Evolutionary conservation across 1,284 basidiomycete genomes (phyloP).

Genomic region (Microbotryum lychnidis-dioicae): DNA sequence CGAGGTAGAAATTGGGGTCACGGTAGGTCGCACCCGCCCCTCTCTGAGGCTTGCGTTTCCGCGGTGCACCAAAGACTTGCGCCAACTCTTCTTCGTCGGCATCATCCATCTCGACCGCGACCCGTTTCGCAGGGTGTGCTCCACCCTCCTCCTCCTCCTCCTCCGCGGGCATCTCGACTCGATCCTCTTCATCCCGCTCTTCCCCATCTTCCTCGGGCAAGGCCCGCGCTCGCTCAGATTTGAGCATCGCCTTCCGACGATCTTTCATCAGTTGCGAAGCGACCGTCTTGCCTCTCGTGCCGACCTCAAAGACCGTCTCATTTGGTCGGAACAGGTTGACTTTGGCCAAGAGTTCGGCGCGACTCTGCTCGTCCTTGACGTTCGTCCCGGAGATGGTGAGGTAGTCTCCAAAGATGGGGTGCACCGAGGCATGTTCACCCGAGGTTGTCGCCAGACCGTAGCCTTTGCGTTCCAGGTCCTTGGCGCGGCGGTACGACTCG

Average conservation of each 20-base stretch:
- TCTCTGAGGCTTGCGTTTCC: slow-evolving; percentile 45
- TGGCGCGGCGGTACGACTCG: slow-evolving; percentile 78
- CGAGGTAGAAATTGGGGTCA: slow-evolving; percentile 85
- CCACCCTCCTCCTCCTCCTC: slow-evolving; percentile 38
- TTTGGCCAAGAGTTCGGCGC: slow-evolving; percentile 61
- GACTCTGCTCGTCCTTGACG: slow-evolving; percentile 47
- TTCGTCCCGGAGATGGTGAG: slow-evolving; percentile 40
- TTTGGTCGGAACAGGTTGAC: slow-evolving; percentile 74
- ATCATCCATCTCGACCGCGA: slow-evolving; percentile 31
- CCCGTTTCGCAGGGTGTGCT: slow-evolving; percentile 34
- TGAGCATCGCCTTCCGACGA: slow-evolving; percentile 62
- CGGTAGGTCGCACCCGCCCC: slow-evolving; percentile 46
- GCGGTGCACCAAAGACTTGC: slow-evolving; percentile 61
- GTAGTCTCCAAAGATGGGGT: slow-evolving; percentile 50
- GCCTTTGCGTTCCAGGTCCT: slow-evolving; percentile 46
- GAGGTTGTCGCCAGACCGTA: slow-evolving; percentile 48
- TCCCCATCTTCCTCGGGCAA: slow-evolving; percentile 40
- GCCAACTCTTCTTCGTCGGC: slow-evolving; percentile 39
- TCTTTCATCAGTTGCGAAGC: slow-evolving; percentile 73
- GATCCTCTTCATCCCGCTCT: slow-evolving; percentile 37
- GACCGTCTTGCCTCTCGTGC: slow-evolving; percentile 54
- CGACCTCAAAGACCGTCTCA: slow-evolving; percentile 91
- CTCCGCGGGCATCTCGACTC: slow-evolving; percentile 39
- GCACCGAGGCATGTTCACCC: slow-evolving; percentile 57
- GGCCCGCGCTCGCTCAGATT: slow-evolving; percentile 29